Evolutionary conservation across 179 eudicot species (phyloP).

Genomic region (Patellifolia procumbens): DNA sequence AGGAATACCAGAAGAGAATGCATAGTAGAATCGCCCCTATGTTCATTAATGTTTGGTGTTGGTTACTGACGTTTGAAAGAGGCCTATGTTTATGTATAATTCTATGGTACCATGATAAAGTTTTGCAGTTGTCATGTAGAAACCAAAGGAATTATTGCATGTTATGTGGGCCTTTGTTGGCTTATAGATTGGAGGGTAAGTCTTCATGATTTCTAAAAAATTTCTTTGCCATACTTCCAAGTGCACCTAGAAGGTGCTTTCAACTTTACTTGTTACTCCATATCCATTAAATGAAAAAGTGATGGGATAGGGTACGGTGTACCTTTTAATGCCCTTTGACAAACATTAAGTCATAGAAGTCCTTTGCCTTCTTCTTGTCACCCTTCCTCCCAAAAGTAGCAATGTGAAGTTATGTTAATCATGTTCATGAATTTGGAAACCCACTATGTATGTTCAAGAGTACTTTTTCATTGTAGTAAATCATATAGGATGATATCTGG

Average conservation of each 20-base stretch:
- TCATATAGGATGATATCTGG: not conserved
- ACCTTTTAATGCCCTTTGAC: not conserved
- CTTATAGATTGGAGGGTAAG: not conserved
- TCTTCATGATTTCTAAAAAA: not conserved
- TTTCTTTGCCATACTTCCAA: not conserved
- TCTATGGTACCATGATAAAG: not conserved
- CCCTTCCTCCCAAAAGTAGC: not conserved
- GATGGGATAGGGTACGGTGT: not conserved
- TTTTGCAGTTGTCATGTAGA: not conserved
- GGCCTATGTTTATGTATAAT: not conserved
- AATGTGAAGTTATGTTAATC: not conserved
- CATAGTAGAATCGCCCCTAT: not conserved
- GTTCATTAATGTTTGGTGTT: not conserved
- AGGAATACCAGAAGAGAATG: not conserved
- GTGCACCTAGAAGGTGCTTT: not conserved
- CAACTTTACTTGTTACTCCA: not conserved
- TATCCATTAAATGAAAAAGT: not conserved
- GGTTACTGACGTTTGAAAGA: not conserved
- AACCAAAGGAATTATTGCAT: not conserved
- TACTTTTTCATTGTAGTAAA: not conserved
- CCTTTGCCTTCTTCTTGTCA: conserved; percentile 7
- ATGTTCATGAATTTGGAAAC: not conserved
- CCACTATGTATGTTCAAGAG: not conserved
- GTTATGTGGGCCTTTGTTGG: not conserved
- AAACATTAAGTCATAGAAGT: not conserved